Percentiles rank a stretch among this genome's conserved stretches.
phyloP scores from a whole-genome alignment of 495 filamentous ascomycete genomes.

The Daldinia concentrica region DNA sequence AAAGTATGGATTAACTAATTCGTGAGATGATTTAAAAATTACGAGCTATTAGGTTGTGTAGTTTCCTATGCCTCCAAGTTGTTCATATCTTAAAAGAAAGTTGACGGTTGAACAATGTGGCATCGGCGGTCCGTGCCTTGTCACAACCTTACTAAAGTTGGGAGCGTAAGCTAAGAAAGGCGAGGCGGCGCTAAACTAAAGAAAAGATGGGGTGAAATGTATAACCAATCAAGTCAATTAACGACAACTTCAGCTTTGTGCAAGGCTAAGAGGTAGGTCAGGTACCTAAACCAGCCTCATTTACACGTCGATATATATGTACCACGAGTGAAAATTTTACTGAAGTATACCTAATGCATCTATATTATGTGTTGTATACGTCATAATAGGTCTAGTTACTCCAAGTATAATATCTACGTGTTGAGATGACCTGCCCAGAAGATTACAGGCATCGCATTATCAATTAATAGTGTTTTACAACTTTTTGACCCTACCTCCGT shows the following conservation, averaged over 20 bases:
- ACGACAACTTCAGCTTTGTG: constrained; percentile 18
- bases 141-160: constrained; percentile 3
- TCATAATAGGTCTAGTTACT: background rate
- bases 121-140: constrained; percentile 9
- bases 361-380: background rate
- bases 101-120: constrained; percentile 9
- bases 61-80: constrained; percentile 15
- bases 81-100: constrained; percentile 8
- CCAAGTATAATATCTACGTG: background rate
- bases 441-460: background rate
- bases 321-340: background rate
- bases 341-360: background rate
- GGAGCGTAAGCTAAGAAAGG: background rate
- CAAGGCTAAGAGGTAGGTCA: constrained; percentile 8
- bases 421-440: background rate
- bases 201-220: background rate
- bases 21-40: background rate
- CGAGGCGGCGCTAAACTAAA: constrained; percentile 11
- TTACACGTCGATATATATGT: background rate
- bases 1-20: background rate
- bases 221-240: constrained; percentile 29
- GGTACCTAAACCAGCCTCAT: constrained; percentile 21
- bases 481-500: background rate
- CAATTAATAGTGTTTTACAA: background rate
- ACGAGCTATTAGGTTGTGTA: background rate